A percentile compares a stretch with the other conserved stretches of the same genome.
Evolutionary conservation across 2,329 filamentous ascomycete genomes (phyloP).

Genomic region (Monosporascus sp.): DNA sequence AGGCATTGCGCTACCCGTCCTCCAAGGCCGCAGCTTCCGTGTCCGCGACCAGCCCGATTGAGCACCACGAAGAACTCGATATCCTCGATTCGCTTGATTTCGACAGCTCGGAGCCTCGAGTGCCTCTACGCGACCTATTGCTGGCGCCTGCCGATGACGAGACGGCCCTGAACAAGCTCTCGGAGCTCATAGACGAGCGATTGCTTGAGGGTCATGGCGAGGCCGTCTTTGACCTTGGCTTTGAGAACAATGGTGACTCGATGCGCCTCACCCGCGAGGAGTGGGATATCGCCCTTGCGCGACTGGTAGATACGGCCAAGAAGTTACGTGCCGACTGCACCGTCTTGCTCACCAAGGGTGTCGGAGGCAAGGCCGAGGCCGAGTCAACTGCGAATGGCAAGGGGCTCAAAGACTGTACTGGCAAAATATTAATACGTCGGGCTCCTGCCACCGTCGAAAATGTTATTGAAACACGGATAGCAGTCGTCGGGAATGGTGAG

Average conservation of each 20-base stretch:
- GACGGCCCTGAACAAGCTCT: conserved; percentile 56
- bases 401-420: conserved; percentile 69
- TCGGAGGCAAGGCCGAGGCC: conserved; percentile 72
- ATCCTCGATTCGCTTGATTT: conserved; percentile 76
- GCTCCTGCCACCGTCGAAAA: conserved; percentile 70
- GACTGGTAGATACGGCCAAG: conserved; percentile 61
- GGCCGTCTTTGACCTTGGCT: conserved; percentile 83
- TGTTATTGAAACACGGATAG: conserved; percentile 92
- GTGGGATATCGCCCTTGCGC: conserved; percentile 66
- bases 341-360: conserved; percentile 83
- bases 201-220: conserved; percentile 83
- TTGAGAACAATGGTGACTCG: conserved; percentile 82
- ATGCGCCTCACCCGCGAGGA: conserved; percentile 71
- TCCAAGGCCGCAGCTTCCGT: conserved; percentile 25
- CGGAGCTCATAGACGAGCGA: conserved; percentile 59
- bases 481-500: conserved; percentile 87
- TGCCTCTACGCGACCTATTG: conserved; percentile 71
- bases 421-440: conserved; percentile 81
- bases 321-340: conserved; percentile 68
- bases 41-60: conserved; percentile 55
- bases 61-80: conserved; percentile 88
- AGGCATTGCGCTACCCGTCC: conserved; percentile 61
- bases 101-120: conserved; percentile 61
- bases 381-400: conserved; percentile 46
- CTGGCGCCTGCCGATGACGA: conserved; percentile 54